phyloP scores from a whole-genome alignment of 1,139 yeast genomes.

The Scheffersomyces quercinus region DNA sequence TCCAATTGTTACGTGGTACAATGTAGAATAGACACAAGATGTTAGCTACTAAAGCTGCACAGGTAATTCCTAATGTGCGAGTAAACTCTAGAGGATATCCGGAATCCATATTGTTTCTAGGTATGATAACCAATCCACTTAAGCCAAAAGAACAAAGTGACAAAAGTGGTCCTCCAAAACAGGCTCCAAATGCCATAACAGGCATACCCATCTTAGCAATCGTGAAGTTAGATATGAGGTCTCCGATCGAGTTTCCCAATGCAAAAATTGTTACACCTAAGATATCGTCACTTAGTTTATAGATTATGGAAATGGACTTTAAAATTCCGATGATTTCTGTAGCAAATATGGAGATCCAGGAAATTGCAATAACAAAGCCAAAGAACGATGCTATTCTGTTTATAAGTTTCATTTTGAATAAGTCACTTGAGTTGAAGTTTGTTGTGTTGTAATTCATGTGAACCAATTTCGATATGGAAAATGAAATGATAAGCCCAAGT shows the following conservation, averaged over 20 bases:
- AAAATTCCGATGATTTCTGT: constrained; percentile 71
- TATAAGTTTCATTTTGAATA: constrained; percentile 14
- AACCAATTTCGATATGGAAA: constrained; percentile 1
- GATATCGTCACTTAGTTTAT: constrained; percentile 72
- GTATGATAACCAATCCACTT: constrained; percentile 58
- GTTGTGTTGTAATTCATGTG: constrained; percentile 4
- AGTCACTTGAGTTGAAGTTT: not conserved
- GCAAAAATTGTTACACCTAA: constrained; percentile 85
- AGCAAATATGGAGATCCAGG: constrained; percentile 78
- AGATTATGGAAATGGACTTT: constrained; percentile 60
- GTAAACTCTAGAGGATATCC: constrained; percentile 12
- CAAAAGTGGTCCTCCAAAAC: constrained; percentile 87
- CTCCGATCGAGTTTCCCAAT: constrained; percentile 90
- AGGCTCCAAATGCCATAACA: constrained; percentile 90
- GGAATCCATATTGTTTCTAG: constrained; percentile 12
- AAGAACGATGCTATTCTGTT: constrained; percentile 40
- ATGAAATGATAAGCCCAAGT: not conserved
- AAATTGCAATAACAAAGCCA: constrained; percentile 70
- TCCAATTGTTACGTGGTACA: constrained; percentile 69
- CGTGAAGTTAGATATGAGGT: constrained; percentile 79
- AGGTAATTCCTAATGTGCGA: constrained; percentile 17
- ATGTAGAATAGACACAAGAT: constrained; percentile 51
- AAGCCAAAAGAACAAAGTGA: constrained; percentile 50
- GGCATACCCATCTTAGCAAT: constrained; percentile 87
- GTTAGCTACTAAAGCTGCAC: constrained; percentile 39